A percentile compares a stretch with the other conserved stretches of the same genome.
Conservation (phyloP, 192 early-diverging fungal genomes). For the Dispira parvispora region DNA sequence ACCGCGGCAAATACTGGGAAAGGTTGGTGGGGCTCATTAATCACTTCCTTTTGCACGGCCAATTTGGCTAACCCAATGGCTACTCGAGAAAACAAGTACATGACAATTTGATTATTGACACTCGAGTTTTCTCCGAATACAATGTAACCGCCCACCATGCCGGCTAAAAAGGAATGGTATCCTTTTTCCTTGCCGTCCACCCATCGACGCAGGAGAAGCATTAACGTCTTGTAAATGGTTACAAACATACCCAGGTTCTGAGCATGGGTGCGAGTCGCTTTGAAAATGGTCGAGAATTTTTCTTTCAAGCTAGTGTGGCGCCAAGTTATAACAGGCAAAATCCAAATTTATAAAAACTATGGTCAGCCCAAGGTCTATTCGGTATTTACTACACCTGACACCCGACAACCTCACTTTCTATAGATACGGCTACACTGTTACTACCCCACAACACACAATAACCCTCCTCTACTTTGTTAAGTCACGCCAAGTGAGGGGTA, state of each 20-base stretch:
- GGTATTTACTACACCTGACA: too few species aligned
- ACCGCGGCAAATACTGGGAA: constrained; percentile 89
- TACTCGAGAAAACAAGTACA: constrained; percentile 89
- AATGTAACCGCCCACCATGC: constrained; percentile 77
- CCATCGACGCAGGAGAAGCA: constrained; percentile 56
- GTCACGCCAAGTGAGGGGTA: neutral
- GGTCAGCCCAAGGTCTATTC: too few species aligned
- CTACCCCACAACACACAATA: too few species aligned
- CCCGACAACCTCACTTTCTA: neutral
- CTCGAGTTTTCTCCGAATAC: constrained; percentile 92
- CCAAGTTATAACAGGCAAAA: neutral
- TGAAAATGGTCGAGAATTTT: constrained; percentile 58
- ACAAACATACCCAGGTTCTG: constrained; percentile 81
- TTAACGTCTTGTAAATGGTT: constrained; percentile 83
- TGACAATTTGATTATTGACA: constrained; percentile 92
- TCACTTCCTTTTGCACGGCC: constrained; percentile 43
- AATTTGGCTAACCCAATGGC: constrained; percentile 73
- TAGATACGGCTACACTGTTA: neutral
- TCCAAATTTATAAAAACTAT: neutral
- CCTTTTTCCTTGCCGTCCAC: constrained; percentile 58
- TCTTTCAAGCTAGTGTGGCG: constrained; percentile 41
- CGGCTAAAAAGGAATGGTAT: constrained; percentile 76
- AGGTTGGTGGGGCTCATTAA: constrained; percentile 59
- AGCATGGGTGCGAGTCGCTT: constrained; percentile 78
- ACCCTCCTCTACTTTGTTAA: too few species aligned